Evolutionary conservation across 1,139 yeast genomes (phyloP), one percentile per base, ranked within the genome.

Genomic region (Spathaspora sp.): DNA sequence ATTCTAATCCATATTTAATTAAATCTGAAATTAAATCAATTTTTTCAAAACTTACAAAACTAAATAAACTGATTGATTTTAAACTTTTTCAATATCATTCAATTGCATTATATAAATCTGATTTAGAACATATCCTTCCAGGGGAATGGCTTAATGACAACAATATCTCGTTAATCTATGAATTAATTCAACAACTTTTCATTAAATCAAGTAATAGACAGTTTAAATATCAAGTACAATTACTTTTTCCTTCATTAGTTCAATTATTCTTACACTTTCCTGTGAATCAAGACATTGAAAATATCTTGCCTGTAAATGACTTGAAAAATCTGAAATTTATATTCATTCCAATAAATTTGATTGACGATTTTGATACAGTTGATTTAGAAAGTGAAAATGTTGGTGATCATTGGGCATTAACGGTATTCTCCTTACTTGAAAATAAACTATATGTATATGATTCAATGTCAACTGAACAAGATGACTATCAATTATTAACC

Each of bases 141-240:
- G 86, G 80, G 26, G 86, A 84, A 57, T 86, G 95, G 95, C 65
- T 87, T 27, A 84, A 82, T 56, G 95, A 86, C 57, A 84, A 84
- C 56, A 81, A 84, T 52, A 76, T 87, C 34, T 70, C 87, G 1
- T 78, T 86, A 48, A 64, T 84, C 20, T 86, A 75, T 60, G 90
- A 84, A 58, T 72, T 77, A 51, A 63, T 87, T 40, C 52, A 43
- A 36, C 61, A 55, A 44, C 54, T 53, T 20, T 64, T 54, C 41
- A 46, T 56, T 17, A 47, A 52, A 46, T 38, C 45, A 2, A 39
- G 39, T 7, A 17, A 29, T 25, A 20, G 42, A 18, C 45, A 49
- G 2, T 59, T 55, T 45, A 55, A 53, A 39, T 55, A 53, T 47
- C 72, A 70, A 49, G 56, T 74, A 18, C 67, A 59, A 45, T 53